Evolutionary conservation across 768 basidiomycete species (phyloP).

Genomic region (Rhodosporidiobolus odoratus): DNA sequence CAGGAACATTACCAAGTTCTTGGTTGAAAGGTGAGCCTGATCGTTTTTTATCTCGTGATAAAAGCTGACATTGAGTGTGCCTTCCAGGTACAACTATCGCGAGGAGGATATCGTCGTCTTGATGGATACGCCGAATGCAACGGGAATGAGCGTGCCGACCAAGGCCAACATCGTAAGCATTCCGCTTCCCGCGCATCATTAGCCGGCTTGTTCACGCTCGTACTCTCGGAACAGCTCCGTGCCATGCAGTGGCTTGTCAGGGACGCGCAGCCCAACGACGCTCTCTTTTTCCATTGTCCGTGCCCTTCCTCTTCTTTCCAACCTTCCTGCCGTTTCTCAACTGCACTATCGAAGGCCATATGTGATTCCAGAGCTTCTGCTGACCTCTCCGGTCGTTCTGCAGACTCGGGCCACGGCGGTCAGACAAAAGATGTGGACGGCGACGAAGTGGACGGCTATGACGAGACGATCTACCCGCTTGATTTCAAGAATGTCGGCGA

Average conservation of each 20-base stretch:
- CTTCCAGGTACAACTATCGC: slow-evolving; percentile 47
- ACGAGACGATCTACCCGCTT: slow-evolving; percentile 81
- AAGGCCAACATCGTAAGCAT: slow-evolving; percentile 67
- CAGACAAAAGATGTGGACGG: slow-evolving; percentile 77
- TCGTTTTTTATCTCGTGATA: neutral
- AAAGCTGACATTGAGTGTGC: slow-evolving; percentile 47
- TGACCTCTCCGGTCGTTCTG: too few species aligned
- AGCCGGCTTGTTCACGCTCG: neutral
- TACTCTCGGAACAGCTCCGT: slow-evolving; percentile 52
- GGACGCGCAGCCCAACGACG: slow-evolving; percentile 72
- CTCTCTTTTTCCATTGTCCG: slow-evolving; percentile 75
- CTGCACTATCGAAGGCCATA: too few species aligned
- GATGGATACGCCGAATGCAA: slow-evolving; percentile 61
- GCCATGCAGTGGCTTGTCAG: slow-evolving; percentile 91
- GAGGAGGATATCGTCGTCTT: slow-evolving; percentile 77
- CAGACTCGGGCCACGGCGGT: slow-evolving; percentile 70
- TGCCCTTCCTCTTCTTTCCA: neutral
- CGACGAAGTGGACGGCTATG: slow-evolving; percentile 76
- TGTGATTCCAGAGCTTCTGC: neutral
- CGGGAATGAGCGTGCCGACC: slow-evolving; percentile 67
- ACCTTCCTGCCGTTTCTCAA: neutral
- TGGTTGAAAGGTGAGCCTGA: slow-evolving; percentile 19
- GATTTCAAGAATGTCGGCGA: slow-evolving; percentile 65
- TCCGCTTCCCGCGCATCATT: neutral
- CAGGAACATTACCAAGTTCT: slow-evolving; percentile 68